These are phyloP conservation scores for Saccharomycopsis malanga DNA, from an alignment of 805 yeast genomes.

Conservation along the genomic window DNA sequence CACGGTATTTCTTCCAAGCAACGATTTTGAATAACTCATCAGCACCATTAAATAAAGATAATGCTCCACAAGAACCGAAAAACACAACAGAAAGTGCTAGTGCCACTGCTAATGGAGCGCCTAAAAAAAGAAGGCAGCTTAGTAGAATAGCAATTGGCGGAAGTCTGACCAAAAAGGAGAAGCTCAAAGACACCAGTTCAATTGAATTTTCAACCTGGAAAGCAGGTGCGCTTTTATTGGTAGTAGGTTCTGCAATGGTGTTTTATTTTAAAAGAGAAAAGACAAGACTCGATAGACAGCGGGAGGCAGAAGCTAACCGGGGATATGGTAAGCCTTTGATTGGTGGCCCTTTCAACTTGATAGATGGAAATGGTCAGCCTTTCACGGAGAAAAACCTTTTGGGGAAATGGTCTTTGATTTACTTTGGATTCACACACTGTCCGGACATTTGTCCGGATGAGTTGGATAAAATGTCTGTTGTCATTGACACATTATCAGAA, in stretches of 20 bases:
- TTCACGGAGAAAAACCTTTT: constrained; percentile 74
- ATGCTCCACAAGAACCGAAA: neutral
- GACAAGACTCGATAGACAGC: constrained; percentile 62
- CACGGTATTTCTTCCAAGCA: too few relatives aligned
- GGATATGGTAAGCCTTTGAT: constrained; percentile 88
- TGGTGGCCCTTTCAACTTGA: constrained; percentile 80
- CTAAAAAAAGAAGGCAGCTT: constrained; percentile 48
- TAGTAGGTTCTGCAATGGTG: constrained; percentile 66
- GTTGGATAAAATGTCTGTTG: constrained; percentile 77
- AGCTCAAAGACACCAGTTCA: constrained; percentile 35
- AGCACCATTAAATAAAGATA: too few relatives aligned
- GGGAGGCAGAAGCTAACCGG: constrained; percentile 76
- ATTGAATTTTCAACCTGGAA: constrained; percentile 83
- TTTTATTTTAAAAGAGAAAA: constrained; percentile 71
- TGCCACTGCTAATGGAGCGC: neutral
- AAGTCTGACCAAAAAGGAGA: constrained; percentile 27
- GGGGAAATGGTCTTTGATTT: constrained; percentile 77
- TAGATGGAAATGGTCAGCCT: constrained; percentile 59
- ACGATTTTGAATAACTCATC: too few relatives aligned
- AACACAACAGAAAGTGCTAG: neutral
- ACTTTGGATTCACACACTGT: constrained; percentile 95
- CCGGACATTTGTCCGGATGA: constrained; percentile 99
- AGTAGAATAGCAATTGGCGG: constrained; percentile 79
- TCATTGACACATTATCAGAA: constrained; percentile 51
- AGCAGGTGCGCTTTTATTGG: constrained; percentile 59